phyloP scores from a whole-genome alignment of 306 rosid species.

The Quillaja saponaria region DNA sequence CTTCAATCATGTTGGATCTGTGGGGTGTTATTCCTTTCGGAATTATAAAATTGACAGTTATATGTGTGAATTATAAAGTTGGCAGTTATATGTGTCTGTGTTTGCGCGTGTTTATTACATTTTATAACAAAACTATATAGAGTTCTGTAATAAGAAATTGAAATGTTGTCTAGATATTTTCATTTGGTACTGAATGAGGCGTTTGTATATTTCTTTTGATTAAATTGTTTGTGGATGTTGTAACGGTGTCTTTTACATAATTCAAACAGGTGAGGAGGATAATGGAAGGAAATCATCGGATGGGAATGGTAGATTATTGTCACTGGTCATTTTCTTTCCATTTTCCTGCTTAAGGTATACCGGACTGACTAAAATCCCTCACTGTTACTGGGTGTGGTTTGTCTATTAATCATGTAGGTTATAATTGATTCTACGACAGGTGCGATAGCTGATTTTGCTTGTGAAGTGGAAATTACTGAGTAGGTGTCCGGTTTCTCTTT shows the following conservation, averaged over 20 bases:
- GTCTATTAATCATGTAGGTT: constrained; percentile 58
- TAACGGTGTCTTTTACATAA: no score
- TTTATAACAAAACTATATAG: no score
- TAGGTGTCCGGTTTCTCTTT: constrained; percentile 51
- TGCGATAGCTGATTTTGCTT: constrained; percentile 82
- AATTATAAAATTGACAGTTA: no score
- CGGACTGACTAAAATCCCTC: constrained; percentile 26
- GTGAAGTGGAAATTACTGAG: constrained; percentile 99
- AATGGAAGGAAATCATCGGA: constrained; percentile 98
- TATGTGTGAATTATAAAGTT: no score
- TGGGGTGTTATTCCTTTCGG: constrained; percentile 1
- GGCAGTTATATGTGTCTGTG: no score
- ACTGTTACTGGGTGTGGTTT: constrained; percentile 35
- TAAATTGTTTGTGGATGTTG: no score
- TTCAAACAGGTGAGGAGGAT: constrained; percentile 80
- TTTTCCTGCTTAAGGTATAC: constrained; percentile 30
- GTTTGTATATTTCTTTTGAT: constrained; percentile 1
- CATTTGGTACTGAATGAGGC: no score
- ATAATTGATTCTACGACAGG: constrained; percentile 67
- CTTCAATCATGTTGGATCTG: constrained; percentile 13
- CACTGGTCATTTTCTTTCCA: constrained; percentile 32
- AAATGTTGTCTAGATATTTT: no score
- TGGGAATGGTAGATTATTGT: constrained; percentile 92
- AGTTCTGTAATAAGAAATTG: no score
- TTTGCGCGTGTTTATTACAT: no score